A percentile compares a stretch with the other conserved stretches of the same genome.
phyloP scores from a whole-genome alignment of 2,329 filamentous ascomycete species.

The Cladophialophora carrionii region DNA sequence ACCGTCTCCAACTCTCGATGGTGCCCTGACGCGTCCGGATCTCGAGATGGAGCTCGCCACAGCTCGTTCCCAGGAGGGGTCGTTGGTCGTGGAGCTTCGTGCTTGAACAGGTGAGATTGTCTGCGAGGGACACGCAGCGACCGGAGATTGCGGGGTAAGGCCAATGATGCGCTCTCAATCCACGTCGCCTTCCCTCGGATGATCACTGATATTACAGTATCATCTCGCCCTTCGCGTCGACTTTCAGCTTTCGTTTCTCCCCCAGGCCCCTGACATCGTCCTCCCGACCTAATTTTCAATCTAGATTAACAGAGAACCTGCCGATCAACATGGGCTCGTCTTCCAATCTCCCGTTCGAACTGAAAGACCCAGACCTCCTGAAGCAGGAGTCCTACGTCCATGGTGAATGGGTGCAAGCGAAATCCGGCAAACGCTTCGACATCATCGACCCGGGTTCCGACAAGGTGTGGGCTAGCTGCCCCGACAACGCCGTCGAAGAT shows the following conservation, averaged over 20 bases:
- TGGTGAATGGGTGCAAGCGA: constrained; percentile 53
- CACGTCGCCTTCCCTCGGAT: constrained; percentile 1
- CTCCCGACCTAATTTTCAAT: background rate
- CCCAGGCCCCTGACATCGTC: background rate
- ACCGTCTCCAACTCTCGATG: background rate
- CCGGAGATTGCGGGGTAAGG: constrained; percentile 1
- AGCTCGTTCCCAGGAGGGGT: constrained; percentile 14
- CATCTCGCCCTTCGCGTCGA: background rate
- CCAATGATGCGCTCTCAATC: background rate
- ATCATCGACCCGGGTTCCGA: constrained; percentile 59
- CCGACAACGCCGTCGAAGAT: constrained; percentile 59
- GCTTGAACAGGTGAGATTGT: background rate
- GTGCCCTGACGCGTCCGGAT: background rate
- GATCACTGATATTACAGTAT: background rate
- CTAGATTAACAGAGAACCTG: background rate
- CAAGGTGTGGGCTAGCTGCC: constrained; percentile 56
- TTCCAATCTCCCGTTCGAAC: constrained; percentile 46
- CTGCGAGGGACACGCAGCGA: background rate
- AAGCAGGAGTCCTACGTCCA: constrained; percentile 57
- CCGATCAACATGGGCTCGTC: background rate
- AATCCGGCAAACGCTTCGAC: constrained; percentile 55
- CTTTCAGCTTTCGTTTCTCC: background rate
- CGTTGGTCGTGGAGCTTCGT: background rate
- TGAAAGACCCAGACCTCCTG: constrained; percentile 55
- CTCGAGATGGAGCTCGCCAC: background rate